A percentile compares a stretch with the other conserved stretches of the same genome.
Evolutionary conservation across 257 asterid species (phyloP).

Genomic region (Petunia secreta): DNA sequence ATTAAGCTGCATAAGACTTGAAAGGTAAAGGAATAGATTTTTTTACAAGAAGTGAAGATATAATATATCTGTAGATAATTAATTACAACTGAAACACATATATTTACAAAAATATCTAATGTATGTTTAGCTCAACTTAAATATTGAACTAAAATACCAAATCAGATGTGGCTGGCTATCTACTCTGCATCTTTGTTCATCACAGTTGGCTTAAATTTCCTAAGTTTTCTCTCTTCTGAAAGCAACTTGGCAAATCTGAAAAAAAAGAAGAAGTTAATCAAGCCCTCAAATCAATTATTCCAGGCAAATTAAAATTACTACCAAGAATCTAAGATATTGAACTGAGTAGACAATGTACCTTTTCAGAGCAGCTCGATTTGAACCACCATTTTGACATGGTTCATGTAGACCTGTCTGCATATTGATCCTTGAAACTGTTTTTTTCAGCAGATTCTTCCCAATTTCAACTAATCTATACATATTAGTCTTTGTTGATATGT

Average conservation of each 20-base stretch:
- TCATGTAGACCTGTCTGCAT: background rate
- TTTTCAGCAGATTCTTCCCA: background rate
- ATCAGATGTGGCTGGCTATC: too few relatives aligned
- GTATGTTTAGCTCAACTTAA: too few relatives aligned
- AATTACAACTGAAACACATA: too few relatives aligned
- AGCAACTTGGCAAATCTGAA: constrained; percentile 1
- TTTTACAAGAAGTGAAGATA: too few relatives aligned
- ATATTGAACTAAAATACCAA: too few relatives aligned
- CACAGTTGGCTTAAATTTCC: too few relatives aligned
- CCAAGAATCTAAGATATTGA: background rate
- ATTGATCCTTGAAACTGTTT: background rate
- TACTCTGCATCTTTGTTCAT: too few relatives aligned
- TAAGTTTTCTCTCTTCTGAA: too few relatives aligned
- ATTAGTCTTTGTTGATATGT: background rate
- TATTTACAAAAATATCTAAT: too few relatives aligned
- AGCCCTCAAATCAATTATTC: background rate
- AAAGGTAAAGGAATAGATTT: too few relatives aligned
- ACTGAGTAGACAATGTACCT: background rate
- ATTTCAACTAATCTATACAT: background rate
- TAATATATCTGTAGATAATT: too few relatives aligned
- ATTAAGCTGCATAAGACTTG: too few relatives aligned
- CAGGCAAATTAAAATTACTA: background rate
- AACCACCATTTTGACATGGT: background rate
- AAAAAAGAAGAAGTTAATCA: background rate
- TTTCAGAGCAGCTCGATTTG: background rate